These are phyloP conservation scores for Jatropha curcas DNA, from an alignment of 345 rosid genomes.

Conservation along the genomic window DNA sequence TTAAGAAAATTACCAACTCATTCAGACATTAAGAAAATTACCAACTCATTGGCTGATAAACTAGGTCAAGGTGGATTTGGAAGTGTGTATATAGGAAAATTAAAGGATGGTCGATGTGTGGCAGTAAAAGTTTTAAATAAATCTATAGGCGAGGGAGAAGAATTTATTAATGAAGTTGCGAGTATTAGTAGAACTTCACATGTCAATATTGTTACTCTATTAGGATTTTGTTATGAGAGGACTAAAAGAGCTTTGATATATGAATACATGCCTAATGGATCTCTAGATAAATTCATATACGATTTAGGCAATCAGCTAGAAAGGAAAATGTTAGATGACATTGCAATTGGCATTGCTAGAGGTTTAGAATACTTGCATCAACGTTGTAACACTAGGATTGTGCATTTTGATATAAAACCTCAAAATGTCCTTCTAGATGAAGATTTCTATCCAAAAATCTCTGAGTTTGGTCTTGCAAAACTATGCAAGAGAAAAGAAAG, in stretches of 20 bases:
- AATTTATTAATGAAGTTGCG: slow-evolving; percentile 46
- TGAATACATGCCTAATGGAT: slow-evolving; percentile 42
- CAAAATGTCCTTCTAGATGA: slow-evolving; percentile 24
- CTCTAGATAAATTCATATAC: slow-evolving; percentile 29
- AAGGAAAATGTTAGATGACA: background rate
- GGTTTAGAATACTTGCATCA: slow-evolving; percentile 24
- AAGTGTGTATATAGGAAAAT: slow-evolving; percentile 28
- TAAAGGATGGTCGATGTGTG: slow-evolving; percentile 20
- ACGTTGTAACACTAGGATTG: slow-evolving; percentile 24
- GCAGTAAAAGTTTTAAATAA: slow-evolving; percentile 31
- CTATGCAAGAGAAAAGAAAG: slow-evolving; percentile 21
- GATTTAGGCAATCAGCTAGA: background rate
- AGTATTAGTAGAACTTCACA: slow-evolving; percentile 50
- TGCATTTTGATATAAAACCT: slow-evolving; percentile 34
- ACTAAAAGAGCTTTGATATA: slow-evolving; percentile 36
- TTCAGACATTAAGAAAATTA: slow-evolving; percentile 34
- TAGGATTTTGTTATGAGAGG: slow-evolving; percentile 42
- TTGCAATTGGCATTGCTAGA: slow-evolving; percentile 13
- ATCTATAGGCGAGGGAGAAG: slow-evolving; percentile 26
- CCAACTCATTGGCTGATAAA: slow-evolving; percentile 19
- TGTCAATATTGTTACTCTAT: slow-evolving; percentile 37
- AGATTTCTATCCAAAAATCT: slow-evolving; percentile 17
- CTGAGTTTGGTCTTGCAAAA: slow-evolving; percentile 28
- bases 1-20: slow-evolving; percentile 31
- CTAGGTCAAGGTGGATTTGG: slow-evolving; percentile 37